Conservation (phyloP, 1,284 basidiomycete species). For the Ceratobasidium sp. region DNA sequence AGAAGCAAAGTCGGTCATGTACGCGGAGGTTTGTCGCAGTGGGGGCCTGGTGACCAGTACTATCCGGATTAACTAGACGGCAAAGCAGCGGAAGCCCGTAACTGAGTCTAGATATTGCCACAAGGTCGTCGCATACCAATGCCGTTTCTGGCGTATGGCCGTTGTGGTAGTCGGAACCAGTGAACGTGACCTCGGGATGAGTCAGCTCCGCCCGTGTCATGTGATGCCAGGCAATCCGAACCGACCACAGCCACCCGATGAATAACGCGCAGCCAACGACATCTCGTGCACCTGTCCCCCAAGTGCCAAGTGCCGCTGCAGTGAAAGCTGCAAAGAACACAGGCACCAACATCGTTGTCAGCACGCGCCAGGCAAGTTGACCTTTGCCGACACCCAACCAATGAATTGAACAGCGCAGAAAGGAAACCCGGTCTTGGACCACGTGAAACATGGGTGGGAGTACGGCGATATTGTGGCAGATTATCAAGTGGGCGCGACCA, state of each 20-base stretch:
- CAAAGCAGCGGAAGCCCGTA: background rate
- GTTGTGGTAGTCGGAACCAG: background rate
- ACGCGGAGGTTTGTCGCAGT: constrained; percentile 31
- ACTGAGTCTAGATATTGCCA: background rate
- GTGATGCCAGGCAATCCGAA: constrained; percentile 1
- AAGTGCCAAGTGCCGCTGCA: constrained; percentile 7
- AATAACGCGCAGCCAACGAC: background rate
- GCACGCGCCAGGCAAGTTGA: constrained; percentile 63
- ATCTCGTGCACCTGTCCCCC: background rate
- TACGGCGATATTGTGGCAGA: constrained; percentile 94
- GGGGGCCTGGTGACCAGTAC: constrained; percentile 8
- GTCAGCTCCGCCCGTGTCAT: background rate
- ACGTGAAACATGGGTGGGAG: constrained; percentile 91
- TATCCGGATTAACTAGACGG: constrained; percentile 13
- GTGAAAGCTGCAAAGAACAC: constrained; percentile 47
- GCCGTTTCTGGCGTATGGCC: constrained; percentile 13
- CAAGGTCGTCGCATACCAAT: constrained; percentile 5
- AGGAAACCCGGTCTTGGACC: constrained; percentile 87
- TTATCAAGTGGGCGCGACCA: constrained; percentile 95
- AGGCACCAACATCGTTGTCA: constrained; percentile 83
- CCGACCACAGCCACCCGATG: constrained; percentile 17
- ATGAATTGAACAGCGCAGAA: constrained; percentile 62
- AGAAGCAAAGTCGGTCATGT: background rate
- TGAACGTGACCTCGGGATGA: background rate
- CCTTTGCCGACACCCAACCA: constrained; percentile 24